A percentile compares a stretch with the other conserved stretches of the same genome.
phyloP scores from a whole-genome alignment of 2,329 filamentous ascomycete species.

The Mycocentrospora acerina region DNA sequence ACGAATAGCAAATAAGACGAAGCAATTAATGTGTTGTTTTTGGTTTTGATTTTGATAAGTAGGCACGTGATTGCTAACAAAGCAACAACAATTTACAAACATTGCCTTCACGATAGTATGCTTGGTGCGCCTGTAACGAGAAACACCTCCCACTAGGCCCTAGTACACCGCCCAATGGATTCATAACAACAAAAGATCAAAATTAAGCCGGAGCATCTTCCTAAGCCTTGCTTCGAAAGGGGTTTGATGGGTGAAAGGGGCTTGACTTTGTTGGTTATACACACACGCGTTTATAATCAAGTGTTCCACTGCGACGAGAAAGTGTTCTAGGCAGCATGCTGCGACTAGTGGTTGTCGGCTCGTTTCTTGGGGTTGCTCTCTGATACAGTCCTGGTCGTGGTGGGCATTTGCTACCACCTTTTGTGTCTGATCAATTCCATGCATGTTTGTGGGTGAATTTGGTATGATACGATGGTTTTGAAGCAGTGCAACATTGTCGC shows the following conservation, averaged over 20 bases:
- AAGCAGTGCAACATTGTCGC: too few species aligned
- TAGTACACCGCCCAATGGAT: slow-evolving; percentile 80
- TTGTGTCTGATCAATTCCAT: too few species aligned
- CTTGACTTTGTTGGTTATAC: slow-evolving; percentile 96
- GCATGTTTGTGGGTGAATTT: too few species aligned
- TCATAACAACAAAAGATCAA: slow-evolving; percentile 73
- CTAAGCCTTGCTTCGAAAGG: slow-evolving; percentile 81
- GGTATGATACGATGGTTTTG: too few species aligned
- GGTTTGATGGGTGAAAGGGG: slow-evolving; percentile 80
- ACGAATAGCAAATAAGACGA: too few species aligned
- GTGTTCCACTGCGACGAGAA: too few species aligned
- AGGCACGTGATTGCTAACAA: neutral
- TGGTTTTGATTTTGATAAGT: slow-evolving; percentile 3
- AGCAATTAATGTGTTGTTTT: slow-evolving; percentile 14
- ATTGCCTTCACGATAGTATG: slow-evolving; percentile 57
- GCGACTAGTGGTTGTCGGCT: too few species aligned
- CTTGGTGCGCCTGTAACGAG: slow-evolving; percentile 59
- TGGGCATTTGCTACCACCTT: too few species aligned
- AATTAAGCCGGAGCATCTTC: slow-evolving; percentile 99
- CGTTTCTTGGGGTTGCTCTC: too few species aligned
- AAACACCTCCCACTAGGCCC: slow-evolving; percentile 65
- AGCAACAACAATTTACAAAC: slow-evolving; percentile 3
- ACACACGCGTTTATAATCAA: slow-evolving; percentile 49
- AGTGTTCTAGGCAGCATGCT: too few species aligned
- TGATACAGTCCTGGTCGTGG: too few species aligned